Evolutionary conservation across 2,329 filamentous ascomycete genomes (phyloP), one percentile per base, ranked within the genome.

Genomic region (Beauveria brongniartii): DNA sequence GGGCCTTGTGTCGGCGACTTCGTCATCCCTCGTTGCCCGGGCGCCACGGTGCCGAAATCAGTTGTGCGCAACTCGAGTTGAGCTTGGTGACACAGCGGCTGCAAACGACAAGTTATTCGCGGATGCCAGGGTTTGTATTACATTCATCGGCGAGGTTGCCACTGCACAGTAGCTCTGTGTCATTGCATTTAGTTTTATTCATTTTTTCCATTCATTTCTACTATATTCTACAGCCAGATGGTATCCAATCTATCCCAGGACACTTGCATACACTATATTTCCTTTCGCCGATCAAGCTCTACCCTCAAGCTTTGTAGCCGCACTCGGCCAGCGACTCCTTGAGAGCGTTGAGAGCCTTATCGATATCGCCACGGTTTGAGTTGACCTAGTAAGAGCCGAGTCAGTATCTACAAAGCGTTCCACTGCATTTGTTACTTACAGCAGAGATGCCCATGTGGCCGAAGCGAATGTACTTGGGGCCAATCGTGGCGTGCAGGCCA

Each of bases 401-500:
- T 69, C 64, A 71, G 71, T 57, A 66, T 61, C 5, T 18, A 6
- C 9, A 41, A 12, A 58, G 44, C 55, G 30, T 22, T 51, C 24
- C 22, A 8, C 16, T 12, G 22, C 20, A 30, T 18, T 6, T 18
- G 26, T 46, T 22, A 80, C 84, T 77, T 76, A 87, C 85, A 67
- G 92, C 89, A 71, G 89, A 94, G 64, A 97, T 91, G 67, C 94
- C 94, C 94, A 99, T 99, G 75, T 97, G 94, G 48, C 94, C 94
- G 70, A 99, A 94, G 30, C 94, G 86, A 67, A 99, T 90, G 74
- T 99, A 99, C 78, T 90, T 94, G 64, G 89, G 79, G 3, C 90
- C 92, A 74, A 96, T 96, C 73, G 95, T 91, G 82, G 94, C 96
- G 80, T 99, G 94, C 68, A 99, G 82, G 63, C 94, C 94, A 63